Evolutionary conservation across 768 basidiomycete genomes (phyloP).

Genomic region (Kwoniella heveanensis): DNA sequence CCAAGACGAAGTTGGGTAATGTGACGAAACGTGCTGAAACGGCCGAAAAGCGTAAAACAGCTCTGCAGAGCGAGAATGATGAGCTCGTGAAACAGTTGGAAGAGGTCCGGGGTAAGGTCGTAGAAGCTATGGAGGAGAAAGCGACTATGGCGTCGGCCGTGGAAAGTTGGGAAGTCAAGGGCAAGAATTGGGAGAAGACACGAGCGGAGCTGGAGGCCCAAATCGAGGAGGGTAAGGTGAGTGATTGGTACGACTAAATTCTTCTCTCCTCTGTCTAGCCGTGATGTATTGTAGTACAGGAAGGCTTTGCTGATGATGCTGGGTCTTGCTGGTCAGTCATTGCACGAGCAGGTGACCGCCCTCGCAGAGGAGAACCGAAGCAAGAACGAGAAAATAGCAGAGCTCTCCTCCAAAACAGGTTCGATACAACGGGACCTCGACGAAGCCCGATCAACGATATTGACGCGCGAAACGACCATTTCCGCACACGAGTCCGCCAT

Average conservation of each 20-base stretch:
- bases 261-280: too few relatives aligned
- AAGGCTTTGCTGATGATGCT: not conserved
- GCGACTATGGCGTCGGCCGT: conserved; percentile 37
- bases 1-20: conserved; percentile 20
- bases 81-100: conserved; percentile 51
- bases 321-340: not conserved
- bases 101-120: conserved; percentile 52
- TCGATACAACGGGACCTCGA: not conserved
- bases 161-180: conserved; percentile 36
- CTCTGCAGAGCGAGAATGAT: conserved; percentile 50
- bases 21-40: conserved; percentile 43
- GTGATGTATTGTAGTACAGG: too few relatives aligned
- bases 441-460: conserved; percentile 1
- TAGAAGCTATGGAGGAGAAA: conserved; percentile 51
- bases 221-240: conserved; percentile 29
- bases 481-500: conserved; percentile 11
- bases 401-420: not conserved
- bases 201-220: conserved; percentile 25
- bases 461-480: conserved; percentile 3
- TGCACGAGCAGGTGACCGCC: conserved; percentile 24
- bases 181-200: conserved; percentile 29
- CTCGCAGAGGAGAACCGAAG: conserved; percentile 28
- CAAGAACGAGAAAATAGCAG: conserved; percentile 6
- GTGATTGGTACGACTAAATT: conserved; percentile 4
- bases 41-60: conserved; percentile 42